Base-by-base conservation (phyloP, 2,329 filamentous ascomycete genomes). In the Pyrenophora seminiperda region DNA sequence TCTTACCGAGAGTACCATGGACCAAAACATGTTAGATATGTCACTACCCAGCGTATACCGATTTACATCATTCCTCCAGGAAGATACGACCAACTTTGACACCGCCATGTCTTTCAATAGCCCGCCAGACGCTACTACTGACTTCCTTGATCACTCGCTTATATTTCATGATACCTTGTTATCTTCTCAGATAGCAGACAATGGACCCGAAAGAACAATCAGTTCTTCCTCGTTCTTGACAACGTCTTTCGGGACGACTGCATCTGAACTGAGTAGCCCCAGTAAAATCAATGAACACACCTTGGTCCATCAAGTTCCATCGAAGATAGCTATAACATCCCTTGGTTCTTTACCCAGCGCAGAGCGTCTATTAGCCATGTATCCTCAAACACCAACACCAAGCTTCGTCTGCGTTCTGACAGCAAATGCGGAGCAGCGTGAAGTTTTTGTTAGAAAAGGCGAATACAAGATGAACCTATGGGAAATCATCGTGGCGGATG, bases 351-450 rank as follows among this genome's bases (percentile, higher is more conserved):
- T 97, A 7, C 92, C 92, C 0, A 80, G 79, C 15, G 86, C 89
- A 0, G 66, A 70, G 2, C 83, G 88, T 61, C 78, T 96, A 5
- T 68, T 79, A 7, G 81, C 81, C 0, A 87, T 95, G 38, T 77
- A 81, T 22, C 92, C 91, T 0, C 88, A 91, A 66, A 96, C 90
- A 0, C 84, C 92, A 67, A 91, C 90, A 0, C 83, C 92, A 19
- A 91, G 91, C 68, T 71, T 96, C 5, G 81, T 97, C n/a, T 89
- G 86, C 9, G 90, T 87, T 3, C 78, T 97, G 38, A 86, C 96
- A 54, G 85, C 87, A 10, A 80, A 91, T 40, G 81, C 87, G 1
- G 80, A 85, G 30, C 80, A 88, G 1, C 84, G 89, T 18, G 80
- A 80, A 2, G 83, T 96, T 15, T 82, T 78, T 22, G 90, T 91